Evolutionary conservation across 2,329 filamentous ascomycete species (phyloP), one percentile per base, ranked within the genome.

Genomic region (Thermothelomyces thermophilus): DNA sequence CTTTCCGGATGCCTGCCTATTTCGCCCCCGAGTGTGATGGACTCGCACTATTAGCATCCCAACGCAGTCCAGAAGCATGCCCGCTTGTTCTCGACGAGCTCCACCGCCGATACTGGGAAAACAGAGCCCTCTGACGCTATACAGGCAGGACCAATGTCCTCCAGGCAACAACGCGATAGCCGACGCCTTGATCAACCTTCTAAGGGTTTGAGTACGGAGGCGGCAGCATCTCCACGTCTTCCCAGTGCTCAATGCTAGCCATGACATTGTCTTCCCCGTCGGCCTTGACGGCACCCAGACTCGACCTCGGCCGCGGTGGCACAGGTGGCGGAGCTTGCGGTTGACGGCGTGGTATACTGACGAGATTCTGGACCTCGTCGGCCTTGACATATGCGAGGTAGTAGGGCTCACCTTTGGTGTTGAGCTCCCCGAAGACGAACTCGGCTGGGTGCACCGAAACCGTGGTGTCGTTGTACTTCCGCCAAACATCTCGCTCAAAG

Each of bases 401-500:
- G 56, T 68, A 68, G 1, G 89, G 88, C 42, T 89, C 90, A 4
- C 88, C 87, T 67, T 70, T 83, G 10, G 72, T 77, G 53, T 80
- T 82, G 42, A 87, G 74, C 54, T 79, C 75, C 20, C 79, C 73
- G 56, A 93, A 83, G 35, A 97, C 87, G 42, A 95, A 87, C 43
- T 84, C 73, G 7, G 78, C 77, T 22, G 82, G 77, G 51, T 77
- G 73, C 56, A 87, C 81, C 2, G 80, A 83, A 20, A 98, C 90
- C 14, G 76, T 77, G 47, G 85, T 84, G 62, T 98, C 93, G 64
- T 98, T 98, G 73, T 96, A 98, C 62, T 87, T 89, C 50, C 90
- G 84, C 90, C 93, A 98, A 17, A 90, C 73, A 31, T 82, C 71
- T 41, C 81, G 79, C 56, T 84, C 79, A 66, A 95, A 95, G 69